Percentiles rank a stretch among this genome's conserved stretches.
phyloP scores from a whole-genome alignment of 176 grass and related monocot species.

The Phoenix roebelenii region DNA sequence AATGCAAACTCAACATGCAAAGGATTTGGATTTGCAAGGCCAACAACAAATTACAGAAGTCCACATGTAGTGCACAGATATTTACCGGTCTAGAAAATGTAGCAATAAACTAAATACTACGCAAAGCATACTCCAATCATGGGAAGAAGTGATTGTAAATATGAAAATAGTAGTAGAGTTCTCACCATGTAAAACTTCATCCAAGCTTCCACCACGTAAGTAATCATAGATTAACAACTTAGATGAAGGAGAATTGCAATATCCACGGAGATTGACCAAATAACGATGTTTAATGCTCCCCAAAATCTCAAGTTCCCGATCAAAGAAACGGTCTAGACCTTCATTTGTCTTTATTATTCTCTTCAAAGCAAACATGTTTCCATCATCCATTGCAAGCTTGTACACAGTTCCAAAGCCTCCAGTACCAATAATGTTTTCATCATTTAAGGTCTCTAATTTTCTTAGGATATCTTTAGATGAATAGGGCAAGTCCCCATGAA shows the following conservation, averaged over 20 bases:
- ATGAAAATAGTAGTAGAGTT: slow-evolving; percentile 4
- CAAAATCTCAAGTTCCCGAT: slow-evolving; percentile 97
- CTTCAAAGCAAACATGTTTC: slow-evolving; percentile 84
- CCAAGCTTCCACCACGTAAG: slow-evolving; percentile 90
- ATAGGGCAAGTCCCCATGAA: slow-evolving; percentile 94
- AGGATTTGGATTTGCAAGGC: too few species aligned
- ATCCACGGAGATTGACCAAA: slow-evolving; percentile 97
- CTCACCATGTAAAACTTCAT: slow-evolving; percentile 87
- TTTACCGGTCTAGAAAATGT: too few species aligned
- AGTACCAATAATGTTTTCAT: slow-evolving; percentile 77
- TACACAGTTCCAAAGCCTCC: slow-evolving; percentile 96
- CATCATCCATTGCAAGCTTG: slow-evolving; percentile 94
- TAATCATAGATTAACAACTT: slow-evolving; percentile 97
- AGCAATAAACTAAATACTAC: too few species aligned
- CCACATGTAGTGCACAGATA: too few species aligned
- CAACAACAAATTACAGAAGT: too few species aligned
- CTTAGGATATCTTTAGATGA: slow-evolving; percentile 92
- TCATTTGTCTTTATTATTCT: slow-evolving; percentile 98
- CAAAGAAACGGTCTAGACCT: slow-evolving; percentile 76
- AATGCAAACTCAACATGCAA: too few species aligned
- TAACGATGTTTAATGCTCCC: slow-evolving; percentile 97
- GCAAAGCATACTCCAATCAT: too few species aligned
- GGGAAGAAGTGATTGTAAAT: too few species aligned
- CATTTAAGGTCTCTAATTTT: slow-evolving; percentile 77
- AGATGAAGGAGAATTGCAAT: slow-evolving; percentile 89